Conservation (phyloP, 2,329 filamentous ascomycete genomes). For the Venturia nashicola region DNA sequence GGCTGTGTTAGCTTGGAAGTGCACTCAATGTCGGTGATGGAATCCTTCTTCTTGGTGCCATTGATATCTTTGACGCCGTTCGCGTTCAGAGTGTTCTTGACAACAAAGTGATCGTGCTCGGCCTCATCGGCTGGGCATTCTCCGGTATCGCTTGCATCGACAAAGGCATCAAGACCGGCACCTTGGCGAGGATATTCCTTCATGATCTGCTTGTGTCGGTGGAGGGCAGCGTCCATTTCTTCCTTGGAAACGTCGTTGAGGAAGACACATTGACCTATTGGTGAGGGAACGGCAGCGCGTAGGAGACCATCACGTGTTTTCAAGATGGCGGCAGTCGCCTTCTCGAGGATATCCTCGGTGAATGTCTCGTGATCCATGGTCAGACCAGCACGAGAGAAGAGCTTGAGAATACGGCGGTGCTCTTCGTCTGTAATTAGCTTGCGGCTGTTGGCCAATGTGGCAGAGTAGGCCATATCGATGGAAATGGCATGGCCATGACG, state of each 20-base stretch:
- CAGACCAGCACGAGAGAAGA: constrained; percentile 58
- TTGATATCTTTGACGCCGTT: neutral
- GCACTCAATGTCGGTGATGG: neutral
- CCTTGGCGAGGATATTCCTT: constrained; percentile 51
- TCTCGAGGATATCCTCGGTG: constrained; percentile 51
- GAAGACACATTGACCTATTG: constrained; percentile 55
- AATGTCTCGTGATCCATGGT: constrained; percentile 61
- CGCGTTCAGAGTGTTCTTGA: neutral
- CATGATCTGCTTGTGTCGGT: constrained; percentile 51
- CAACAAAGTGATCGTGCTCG: neutral
- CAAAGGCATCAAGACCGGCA: constrained; percentile 55
- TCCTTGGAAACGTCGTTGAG: constrained; percentile 52
- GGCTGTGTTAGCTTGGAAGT: neutral
- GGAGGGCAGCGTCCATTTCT: constrained; percentile 49
- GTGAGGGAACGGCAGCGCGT: constrained; percentile 55
- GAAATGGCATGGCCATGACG: constrained; percentile 64
- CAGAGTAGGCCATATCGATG: constrained; percentile 65
- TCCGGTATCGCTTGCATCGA: constrained; percentile 58
- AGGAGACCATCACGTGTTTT: constrained; percentile 59
- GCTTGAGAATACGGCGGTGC: constrained; percentile 48
- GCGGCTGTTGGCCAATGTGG: constrained; percentile 52
- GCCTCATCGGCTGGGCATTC: constrained; percentile 32
- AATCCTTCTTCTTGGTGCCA: neutral
- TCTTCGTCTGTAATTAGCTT: constrained; percentile 48
- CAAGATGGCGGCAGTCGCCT: constrained; percentile 55